These are phyloP conservation scores for Colletotrichum echinochloae DNA, from an alignment of 2,329 filamentous ascomycete genomes.

Conservation along the genomic window DNA sequence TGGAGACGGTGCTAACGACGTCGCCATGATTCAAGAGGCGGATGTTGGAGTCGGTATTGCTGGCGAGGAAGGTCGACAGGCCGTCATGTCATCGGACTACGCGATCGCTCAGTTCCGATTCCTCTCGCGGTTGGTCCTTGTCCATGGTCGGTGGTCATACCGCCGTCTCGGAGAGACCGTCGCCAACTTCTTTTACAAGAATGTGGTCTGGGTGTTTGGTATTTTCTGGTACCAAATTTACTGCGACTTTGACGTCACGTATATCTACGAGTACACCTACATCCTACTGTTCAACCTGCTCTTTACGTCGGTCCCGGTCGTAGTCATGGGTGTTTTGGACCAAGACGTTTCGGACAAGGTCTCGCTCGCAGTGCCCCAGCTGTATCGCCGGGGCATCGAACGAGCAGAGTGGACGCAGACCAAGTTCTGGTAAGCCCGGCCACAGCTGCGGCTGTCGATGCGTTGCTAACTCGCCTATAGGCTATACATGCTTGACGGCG, in stretches of 20 bases:
- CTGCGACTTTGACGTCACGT: slow-evolving; percentile 95
- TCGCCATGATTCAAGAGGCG: slow-evolving; percentile 97
- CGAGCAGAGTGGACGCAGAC: slow-evolving; percentile 94
- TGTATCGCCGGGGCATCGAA: slow-evolving; percentile 96
- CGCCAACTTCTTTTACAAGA: slow-evolving; percentile 99
- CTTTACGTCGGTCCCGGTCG: slow-evolving; percentile 94
- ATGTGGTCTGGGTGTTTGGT: slow-evolving; percentile 95
- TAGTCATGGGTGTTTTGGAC: slow-evolving; percentile 95
- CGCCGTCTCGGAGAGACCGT: slow-evolving; percentile 91
- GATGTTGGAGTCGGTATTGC: slow-evolving; percentile 97
- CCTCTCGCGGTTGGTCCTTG: slow-evolving; percentile 84
- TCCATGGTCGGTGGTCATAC: slow-evolving; percentile 98
- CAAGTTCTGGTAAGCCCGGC: slow-evolving; percentile 87
- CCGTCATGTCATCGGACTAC: slow-evolving; percentile 96
- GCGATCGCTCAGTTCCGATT: slow-evolving; percentile 95
- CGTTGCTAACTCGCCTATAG: slow-evolving; percentile 57
- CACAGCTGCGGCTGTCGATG: not conserved
- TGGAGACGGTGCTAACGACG: slow-evolving; percentile 94
- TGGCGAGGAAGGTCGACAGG: slow-evolving; percentile 90
- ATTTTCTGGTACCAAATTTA: slow-evolving; percentile 99
- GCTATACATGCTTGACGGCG: slow-evolving; percentile 93
- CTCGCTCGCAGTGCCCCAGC: slow-evolving; percentile 91
- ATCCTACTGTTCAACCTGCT: slow-evolving; percentile 96
- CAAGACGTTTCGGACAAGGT: slow-evolving; percentile 97
- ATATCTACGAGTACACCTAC: slow-evolving; percentile 97